A percentile compares a stretch with the other conserved stretches of the same genome.
These are phyloP conservation scores for Fusarium odoratissimum DNA, from an alignment of 2,329 filamentous ascomycete species.

Conservation along the genomic window DNA sequence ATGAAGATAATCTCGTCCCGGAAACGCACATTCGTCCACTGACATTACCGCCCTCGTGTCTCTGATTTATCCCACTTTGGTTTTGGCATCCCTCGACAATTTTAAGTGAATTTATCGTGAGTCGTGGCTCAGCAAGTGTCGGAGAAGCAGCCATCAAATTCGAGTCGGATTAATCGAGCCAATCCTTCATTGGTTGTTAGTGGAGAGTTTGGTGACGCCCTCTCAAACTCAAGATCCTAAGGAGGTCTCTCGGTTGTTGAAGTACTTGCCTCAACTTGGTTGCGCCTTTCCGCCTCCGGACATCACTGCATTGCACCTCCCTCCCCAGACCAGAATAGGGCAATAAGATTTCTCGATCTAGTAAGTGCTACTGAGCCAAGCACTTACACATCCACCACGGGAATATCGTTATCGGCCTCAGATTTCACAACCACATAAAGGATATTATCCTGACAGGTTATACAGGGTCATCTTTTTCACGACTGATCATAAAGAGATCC, in stretches of 20 bases:
- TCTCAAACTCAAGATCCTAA: not conserved
- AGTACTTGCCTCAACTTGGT: not conserved
- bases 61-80: not conserved
- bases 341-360: not conserved
- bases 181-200: not conserved
- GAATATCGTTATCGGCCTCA: not conserved
- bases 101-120: not conserved
- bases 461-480: not conserved
- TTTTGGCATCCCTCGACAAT: not conserved
- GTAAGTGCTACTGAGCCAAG: not conserved
- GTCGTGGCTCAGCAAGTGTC: not conserved
- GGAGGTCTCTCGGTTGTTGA: slow-evolving; percentile 1
- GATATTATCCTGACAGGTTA: not conserved
- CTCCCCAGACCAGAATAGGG: not conserved
- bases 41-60: slow-evolving; percentile 3
- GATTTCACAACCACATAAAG: not conserved
- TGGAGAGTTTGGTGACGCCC: not conserved
- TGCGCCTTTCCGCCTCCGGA: slow-evolving; percentile 36
- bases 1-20: slow-evolving; percentile 11
- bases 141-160: not conserved
- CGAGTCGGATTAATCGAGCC: not conserved
- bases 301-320: not conserved
- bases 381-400: not conserved
- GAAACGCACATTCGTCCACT: slow-evolving; percentile 28
- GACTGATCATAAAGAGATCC: not conserved